phyloP scores from a whole-genome alignment of 73 alveolate genomes.

The Paramecium caudatum region DNA sequence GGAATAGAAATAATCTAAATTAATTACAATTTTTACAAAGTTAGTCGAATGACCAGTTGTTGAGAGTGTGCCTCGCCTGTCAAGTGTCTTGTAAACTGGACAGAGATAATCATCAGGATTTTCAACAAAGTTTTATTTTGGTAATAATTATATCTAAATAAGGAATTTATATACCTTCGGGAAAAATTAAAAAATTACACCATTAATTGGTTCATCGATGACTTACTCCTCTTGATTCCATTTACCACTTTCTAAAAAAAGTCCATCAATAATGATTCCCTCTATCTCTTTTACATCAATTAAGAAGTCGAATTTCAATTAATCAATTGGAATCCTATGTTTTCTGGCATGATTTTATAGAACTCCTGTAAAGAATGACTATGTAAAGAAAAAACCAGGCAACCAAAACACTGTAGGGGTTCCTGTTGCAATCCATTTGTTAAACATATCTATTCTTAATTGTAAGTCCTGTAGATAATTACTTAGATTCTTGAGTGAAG shows the following conservation, averaged over 20 bases:
- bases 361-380: slow-evolving; percentile 97
- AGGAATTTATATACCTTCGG: slow-evolving; percentile 86
- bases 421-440: slow-evolving; percentile 93
- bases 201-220: slow-evolving; percentile 90
- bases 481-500: slow-evolving; percentile 90
- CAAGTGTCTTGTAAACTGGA: slow-evolving; percentile 95
- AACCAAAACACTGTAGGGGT: slow-evolving; percentile 96
- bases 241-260: slow-evolving; percentile 85
- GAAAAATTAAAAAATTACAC: slow-evolving; percentile 88
- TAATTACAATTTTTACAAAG: slow-evolving; percentile 76
- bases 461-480: slow-evolving; percentile 92
- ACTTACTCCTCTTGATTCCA: slow-evolving; percentile 85
- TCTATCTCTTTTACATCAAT: slow-evolving; percentile 85
- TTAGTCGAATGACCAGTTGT: slow-evolving; percentile 98
- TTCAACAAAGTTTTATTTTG: slow-evolving; percentile 29
- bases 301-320: slow-evolving; percentile 90
- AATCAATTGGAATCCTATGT: slow-evolving; percentile 93
- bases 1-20: slow-evolving; percentile 86
- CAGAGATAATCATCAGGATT: slow-evolving; percentile 81
- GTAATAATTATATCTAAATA: slow-evolving; percentile 55
- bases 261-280: slow-evolving; percentile 82
- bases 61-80: slow-evolving; percentile 94
- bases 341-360: slow-evolving; percentile 95
- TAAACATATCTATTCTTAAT: slow-evolving; percentile 90
- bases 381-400: slow-evolving; percentile 97